Conservation (phyloP, 2,329 filamentous ascomycete genomes). For the Aspergillus latus region DNA sequence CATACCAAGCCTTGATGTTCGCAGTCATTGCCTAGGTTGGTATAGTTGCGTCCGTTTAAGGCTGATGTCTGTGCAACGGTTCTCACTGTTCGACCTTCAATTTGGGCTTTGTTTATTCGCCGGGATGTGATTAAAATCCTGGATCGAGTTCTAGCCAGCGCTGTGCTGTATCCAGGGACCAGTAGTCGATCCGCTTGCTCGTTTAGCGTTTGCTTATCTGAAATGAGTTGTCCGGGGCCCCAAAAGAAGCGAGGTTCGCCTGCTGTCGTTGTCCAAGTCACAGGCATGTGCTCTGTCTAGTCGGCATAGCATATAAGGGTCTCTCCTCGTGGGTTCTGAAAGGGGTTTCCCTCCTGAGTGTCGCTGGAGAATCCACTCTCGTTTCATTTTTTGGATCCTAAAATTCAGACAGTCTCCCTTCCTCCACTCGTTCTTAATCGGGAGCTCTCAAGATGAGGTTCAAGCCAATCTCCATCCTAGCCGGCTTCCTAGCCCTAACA, state of each 20-base stretch:
- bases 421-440: not conserved
- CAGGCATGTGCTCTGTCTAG: constrained; percentile 1
- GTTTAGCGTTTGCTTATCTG: constrained; percentile 4
- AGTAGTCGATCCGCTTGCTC: not conserved
- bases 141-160: not conserved
- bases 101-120: not conserved
- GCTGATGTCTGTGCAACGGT: not conserved
- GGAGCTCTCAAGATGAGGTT: not conserved
- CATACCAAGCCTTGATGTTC: constrained; percentile 9
- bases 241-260: constrained; percentile 1
- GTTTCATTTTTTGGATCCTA: not conserved
- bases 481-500: not conserved
- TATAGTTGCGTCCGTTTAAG: not conserved
- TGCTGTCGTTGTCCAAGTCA: not conserved
- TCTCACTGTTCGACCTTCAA: not conserved
- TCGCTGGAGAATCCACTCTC: constrained; percentile 13
- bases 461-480: not conserved
- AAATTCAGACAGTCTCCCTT: not conserved
- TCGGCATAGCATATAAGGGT: not conserved
- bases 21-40: constrained; percentile 8
- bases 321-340: not conserved
- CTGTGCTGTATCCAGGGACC: not conserved
- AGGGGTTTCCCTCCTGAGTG: constrained; percentile 1
- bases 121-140: not conserved
- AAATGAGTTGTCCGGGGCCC: not conserved